Base-by-base conservation (phyloP, 1,139 yeast species). In the Pichia sp. region DNA sequence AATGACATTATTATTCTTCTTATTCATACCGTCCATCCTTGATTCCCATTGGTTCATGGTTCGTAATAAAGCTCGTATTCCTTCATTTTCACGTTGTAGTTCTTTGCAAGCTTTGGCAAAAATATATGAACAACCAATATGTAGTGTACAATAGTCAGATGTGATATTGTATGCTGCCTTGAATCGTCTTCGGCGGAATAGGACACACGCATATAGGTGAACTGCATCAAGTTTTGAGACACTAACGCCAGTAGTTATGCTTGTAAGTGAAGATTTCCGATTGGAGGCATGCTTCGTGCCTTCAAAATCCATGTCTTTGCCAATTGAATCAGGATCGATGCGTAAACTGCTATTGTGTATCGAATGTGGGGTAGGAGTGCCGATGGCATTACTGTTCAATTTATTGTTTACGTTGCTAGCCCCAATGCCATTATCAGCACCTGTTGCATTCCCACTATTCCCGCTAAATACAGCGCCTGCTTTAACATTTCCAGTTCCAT, bases 91-190 rank as follows among this genome's bases (percentile, higher is more conserved):
- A 61, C 73, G 73, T 49, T 79, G 76, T 54, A 87, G 70, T 52
- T 74, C 70, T 53, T 84, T 66, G 54, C 93, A 83, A 63, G 85
- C 76, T 61, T 76, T 77, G 1, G 85, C 93, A 69, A 79, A 87
- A 1, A 88, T 66, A 62, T 76, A 88, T 0, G 83, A 74, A 65
- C 96, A 88, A 1, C 95, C 95, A 43, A 80, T 69, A 66, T 85
- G 89, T 46, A 71, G 70, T 1, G 60, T 48, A 30, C 63, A 57
- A 19, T 69, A 63, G 10, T 70, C 70, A 4, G 69, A 62, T 25
- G 82, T 70, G 34, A 70, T 66, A 53, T 76, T 77, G 62, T 76
- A 83, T 8, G 87, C 87, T 1, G 89, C 70, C 58, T 83, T 83
- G 66, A 68, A 79, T 59, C 83, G 76, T 12, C 74, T 72, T 56